Base-by-base conservation (phyloP, 805 yeast species). In the Blastobotrys chiropterorum region DNA sequence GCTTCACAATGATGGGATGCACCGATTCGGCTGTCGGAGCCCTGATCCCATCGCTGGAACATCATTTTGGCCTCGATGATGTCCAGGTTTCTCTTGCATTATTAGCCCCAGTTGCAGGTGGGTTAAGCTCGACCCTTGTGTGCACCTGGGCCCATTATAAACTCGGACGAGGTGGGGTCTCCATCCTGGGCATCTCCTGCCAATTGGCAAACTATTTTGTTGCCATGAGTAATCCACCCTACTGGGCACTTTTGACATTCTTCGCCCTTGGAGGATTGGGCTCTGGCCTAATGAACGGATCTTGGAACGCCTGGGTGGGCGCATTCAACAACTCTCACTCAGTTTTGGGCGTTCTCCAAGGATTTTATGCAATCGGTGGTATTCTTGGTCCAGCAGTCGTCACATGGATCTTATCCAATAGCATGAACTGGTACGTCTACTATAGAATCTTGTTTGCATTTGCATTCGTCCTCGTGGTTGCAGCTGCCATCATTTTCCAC, bases 291-390 rank as follows among this genome's bases (percentile, higher is more conserved):
- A 56, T 77, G 38, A 87, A 82, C 62, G 79, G 85, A 31, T 66
- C 77, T 5, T 66, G 80, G 59, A 81, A 79, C 57, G 71, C 79
- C 13, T 82, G 80, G 75, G 59, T 68, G 40, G 62, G 69, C 11
- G 67, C 76, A 49, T 67, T 83, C 44, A 73, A 72, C 17, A 77
- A 80, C 55, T 75, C 79, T 47, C 81, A 85, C 45, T 78, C 75
- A 45, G 72, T 78, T 52, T 72, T 84, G 67, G 86, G 90, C 1
- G 66, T 72, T 21, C 70, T 78, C 50, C 92, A 85, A 67, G 90
- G 87, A 0, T 61, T 72, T 15, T 85, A 85, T 63, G 94, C 92
- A 0, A 59, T 81, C 2, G 89, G 90, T 1, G 86, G 89, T 1
- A 80, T 86, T 48, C 56, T 81, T 1, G 77, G 88, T 0, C 90